Base-by-base conservation (phyloP, 1,284 basidiomycete species). In the Phellopilus nigrolimitatus region DNA sequence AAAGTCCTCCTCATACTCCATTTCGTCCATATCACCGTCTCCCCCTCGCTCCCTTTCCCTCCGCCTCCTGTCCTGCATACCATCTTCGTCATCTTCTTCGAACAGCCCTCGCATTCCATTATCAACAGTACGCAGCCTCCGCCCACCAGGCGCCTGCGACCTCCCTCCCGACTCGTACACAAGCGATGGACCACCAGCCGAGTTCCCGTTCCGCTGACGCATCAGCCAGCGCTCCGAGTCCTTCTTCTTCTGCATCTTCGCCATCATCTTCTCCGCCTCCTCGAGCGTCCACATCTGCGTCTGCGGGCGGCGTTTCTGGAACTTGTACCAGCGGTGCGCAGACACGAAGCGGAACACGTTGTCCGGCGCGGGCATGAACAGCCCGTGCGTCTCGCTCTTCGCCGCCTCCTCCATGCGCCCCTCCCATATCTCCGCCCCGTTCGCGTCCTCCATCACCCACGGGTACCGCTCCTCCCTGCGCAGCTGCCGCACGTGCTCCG, bases 251-350 rank as follows among this genome's bases (percentile, higher is more conserved):
- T 78, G 72, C 56, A 72, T 70, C 61, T 68, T 72, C 22, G 69
- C 69, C 73, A 78, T 78, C 64, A 90, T 71, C 41, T 78, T 74
- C 62, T 87, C 83, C 12, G 87, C 87, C 64, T 90, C 87, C 56
- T 84, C 80, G 36, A 79, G 62, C 38, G 86, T 80, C 28, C 88
- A 73, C 59, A 79, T 73, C 61, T 89, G 81, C 56, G 82, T 83
- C 39, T 86, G 76, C 15, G 47, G 24, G 10, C 53, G 39, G 60
- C 82, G 84, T 71, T 88, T 90, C 68, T 88, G 86, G 63, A 93
- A 92, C 66, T 90, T 90, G 72, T 93, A 94, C 85, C 88, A 93
- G 42, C 91, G 76, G 64, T 91, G 81, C 3, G 87, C 82, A 15
- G 90, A 85, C 6, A 93, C 83, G 66, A 93, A 91, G 63, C 87